phyloP scores from a whole-genome alignment of 106 monocot species.

The Allium fistulosum region DNA sequence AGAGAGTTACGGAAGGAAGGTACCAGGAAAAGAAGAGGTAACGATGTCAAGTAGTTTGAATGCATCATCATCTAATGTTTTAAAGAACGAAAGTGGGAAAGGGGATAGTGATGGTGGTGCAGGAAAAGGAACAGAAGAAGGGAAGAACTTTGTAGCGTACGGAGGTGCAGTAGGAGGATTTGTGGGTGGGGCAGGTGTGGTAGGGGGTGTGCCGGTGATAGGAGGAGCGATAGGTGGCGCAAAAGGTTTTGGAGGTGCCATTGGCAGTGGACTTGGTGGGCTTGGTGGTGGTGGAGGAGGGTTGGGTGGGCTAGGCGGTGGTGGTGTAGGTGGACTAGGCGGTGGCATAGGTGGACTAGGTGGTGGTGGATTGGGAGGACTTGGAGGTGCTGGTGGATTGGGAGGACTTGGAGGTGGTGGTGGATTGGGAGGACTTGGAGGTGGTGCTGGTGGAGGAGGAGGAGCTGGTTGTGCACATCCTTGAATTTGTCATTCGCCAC shows the following conservation, averaged over 20 bases:
- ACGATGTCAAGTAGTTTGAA: no score
- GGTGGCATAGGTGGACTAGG: not conserved
- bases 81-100: no score
- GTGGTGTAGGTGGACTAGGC: constrained; percentile 1
- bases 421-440: not conserved
- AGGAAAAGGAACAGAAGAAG: not conserved
- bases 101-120: no score
- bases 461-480: constrained; percentile 3
- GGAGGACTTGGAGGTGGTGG: not conserved
- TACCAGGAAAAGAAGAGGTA: no score
- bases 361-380: not conserved
- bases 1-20: no score
- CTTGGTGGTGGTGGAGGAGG: constrained; percentile 3
- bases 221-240: constrained; percentile 5
- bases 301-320: not conserved
- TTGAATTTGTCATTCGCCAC: not conserved
- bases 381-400: not conserved
- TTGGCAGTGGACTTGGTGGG: not conserved
- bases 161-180: constrained; percentile 6
- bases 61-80: no score
- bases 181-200: constrained; percentile 2
- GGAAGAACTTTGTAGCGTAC: constrained; percentile 5
- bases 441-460: not conserved
- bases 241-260: constrained; percentile 3
- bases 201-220: not conserved